Conservation (phyloP, 2,329 filamentous ascomycete genomes). For the Colletotrichum sp. region DNA sequence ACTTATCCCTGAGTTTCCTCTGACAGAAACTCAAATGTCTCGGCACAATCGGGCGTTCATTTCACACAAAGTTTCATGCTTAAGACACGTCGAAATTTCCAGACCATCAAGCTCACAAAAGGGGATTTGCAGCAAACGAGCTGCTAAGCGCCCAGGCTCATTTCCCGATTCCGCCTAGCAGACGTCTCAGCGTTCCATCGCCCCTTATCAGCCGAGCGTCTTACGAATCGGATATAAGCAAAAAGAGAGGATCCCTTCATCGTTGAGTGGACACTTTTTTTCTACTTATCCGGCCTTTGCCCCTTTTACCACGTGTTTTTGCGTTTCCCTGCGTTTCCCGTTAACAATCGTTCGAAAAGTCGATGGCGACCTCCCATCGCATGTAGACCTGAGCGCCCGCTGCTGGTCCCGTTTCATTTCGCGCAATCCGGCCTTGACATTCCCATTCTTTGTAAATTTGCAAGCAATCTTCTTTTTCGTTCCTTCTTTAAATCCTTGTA, state of each 20-base stretch:
- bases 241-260: neutral
- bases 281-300: neutral
- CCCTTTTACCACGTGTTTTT: constrained; percentile 14
- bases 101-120: neutral
- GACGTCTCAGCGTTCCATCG: neutral
- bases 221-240: constrained; percentile 1
- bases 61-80: neutral
- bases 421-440: neutral
- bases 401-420: neutral
- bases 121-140: neutral
- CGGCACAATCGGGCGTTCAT: neutral
- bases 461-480: neutral
- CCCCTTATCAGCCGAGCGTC: neutral
- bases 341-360: neutral
- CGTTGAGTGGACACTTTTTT: neutral
- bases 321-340: neutral
- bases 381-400: neutral
- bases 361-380: neutral
- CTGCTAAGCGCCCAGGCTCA: neutral
- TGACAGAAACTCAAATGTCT: neutral
- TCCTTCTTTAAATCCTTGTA: neutral
- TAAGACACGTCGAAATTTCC: neutral
- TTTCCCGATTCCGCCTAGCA: neutral
- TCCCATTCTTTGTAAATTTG: neutral
- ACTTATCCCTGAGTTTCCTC: neutral